Conservation (phyloP, 202 grass and related monocot species). For the Panicum virgatum region DNA sequence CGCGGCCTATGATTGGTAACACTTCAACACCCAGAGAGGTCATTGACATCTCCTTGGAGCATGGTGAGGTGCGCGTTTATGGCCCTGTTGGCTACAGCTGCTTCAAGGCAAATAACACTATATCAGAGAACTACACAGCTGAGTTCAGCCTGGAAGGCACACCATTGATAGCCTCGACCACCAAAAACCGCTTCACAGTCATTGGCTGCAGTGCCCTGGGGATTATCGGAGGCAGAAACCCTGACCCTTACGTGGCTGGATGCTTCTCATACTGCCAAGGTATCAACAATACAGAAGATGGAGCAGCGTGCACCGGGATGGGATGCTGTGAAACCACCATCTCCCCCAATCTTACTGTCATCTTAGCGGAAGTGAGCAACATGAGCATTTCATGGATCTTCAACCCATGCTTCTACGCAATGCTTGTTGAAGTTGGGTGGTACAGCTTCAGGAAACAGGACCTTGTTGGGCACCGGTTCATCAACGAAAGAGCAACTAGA, state of each 20-base stretch:
- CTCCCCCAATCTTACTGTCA: conserved; percentile 31
- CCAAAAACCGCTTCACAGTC: conserved; percentile 49
- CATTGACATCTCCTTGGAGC: conserved; percentile 43
- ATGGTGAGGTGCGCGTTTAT: conserved; percentile 5
- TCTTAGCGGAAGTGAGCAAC: rapidly evolving
- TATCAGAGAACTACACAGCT: background rate
- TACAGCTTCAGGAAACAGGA: conserved; percentile 49
- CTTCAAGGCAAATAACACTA: background rate
- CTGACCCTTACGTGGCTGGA: background rate
- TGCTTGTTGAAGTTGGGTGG: conserved; percentile 44
- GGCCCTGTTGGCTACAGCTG: conserved; percentile 23
- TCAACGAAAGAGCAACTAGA: background rate
- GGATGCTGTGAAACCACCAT: conserved; percentile 69
- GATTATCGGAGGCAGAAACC: background rate
- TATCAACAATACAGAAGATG: background rate
- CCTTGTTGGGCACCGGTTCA: conserved; percentile 17
- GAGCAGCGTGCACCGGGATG: conserved; percentile 27
- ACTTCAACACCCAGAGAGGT: background rate
- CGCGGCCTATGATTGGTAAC: conserved; percentile 10
- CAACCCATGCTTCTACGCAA: conserved; percentile 54
- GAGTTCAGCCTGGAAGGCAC: background rate
- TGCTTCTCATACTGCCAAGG: conserved; percentile 50
- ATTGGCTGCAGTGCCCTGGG: conserved; percentile 48
- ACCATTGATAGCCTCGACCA: conserved; percentile 38
- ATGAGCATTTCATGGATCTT: background rate